Evolutionary conservation across 257 asterid species (phyloP), one percentile per base, ranked within the genome.

Genomic region (Fraxinus anomala): DNA sequence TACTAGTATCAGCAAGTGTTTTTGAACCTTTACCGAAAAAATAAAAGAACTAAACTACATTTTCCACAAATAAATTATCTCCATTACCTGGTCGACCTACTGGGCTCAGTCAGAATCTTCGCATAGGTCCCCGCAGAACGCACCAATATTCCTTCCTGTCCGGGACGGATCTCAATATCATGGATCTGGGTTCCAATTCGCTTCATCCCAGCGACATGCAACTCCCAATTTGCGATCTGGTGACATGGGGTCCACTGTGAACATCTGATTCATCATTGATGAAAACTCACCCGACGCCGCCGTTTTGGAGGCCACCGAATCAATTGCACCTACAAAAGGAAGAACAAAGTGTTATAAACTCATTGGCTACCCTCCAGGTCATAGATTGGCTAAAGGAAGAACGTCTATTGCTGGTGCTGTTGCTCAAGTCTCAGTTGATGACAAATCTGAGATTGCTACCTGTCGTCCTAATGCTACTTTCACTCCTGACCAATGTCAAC

Each of bases 131-230:
- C 96, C 0, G 97, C 92, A 19, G 97, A 85, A 0, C 98, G 90
- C 19, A 91, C 97, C 6, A 94, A 82, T 59, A 91, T 91, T 28
- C 89, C 92, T 23, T 96, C 97, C 83, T 90, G 92, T 1, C 97
- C 97, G 11, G 96, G 72, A 94, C 77, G 96, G 72, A 94, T 78
- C 90, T 94, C 98, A 17, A 91, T 88, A 82, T 92, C 92, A 85
- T 92, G 96, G 76, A 91, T 82, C 6, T 80, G 86, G 68, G 89
- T 93, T 56, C 97, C 96, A 0, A 91, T 93, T 30, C 96, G 85
- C 96, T 89, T 89, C 83, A 73, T 85, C 3, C 77, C 47, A 91
- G 76, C 2, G 92, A 92, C 96, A 91, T 88, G 78, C 88, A 84
- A 74, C 90, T 84, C 40, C 92, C 96, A 1, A 80, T 80, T 82